Conservation (phyloP, 345 rosid genomes). For the Populus deltoides region DNA sequence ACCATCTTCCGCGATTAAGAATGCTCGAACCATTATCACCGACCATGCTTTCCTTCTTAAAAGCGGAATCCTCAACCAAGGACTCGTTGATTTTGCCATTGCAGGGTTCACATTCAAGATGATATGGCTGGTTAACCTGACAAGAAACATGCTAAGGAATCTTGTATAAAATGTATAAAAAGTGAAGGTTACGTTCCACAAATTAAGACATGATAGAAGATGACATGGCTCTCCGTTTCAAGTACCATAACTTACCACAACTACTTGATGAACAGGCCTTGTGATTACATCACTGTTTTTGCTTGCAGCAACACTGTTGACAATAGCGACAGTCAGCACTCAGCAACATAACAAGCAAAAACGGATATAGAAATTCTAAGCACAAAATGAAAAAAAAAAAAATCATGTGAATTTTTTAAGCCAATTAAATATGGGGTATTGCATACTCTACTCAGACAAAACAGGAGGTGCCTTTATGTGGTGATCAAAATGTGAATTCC, state of each 20-base stretch:
- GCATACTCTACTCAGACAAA: no score
- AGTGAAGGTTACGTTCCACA: neutral
- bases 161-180: neutral
- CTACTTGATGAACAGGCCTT: neutral
- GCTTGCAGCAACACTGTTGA: neutral
- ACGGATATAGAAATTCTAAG: neutral
- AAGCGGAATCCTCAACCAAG: constrained; percentile 10
- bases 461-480: no score
- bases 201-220: neutral
- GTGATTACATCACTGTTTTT: neutral
- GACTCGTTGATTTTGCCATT: neutral
- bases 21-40: neutral
- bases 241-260: constrained; percentile 3
- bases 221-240: neutral
- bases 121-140: constrained; percentile 1
- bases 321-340: constrained; percentile 6
- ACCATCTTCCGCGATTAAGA: neutral
- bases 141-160: neutral
- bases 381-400: neutral
- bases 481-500: no score
- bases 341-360: neutral
- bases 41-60: neutral
- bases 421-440: neutral
- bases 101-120: neutral
- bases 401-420: neutral